phyloP scores from a whole-genome alignment of 2,329 filamentous ascomycete genomes.

The Sporothrix euskadiensis region DNA sequence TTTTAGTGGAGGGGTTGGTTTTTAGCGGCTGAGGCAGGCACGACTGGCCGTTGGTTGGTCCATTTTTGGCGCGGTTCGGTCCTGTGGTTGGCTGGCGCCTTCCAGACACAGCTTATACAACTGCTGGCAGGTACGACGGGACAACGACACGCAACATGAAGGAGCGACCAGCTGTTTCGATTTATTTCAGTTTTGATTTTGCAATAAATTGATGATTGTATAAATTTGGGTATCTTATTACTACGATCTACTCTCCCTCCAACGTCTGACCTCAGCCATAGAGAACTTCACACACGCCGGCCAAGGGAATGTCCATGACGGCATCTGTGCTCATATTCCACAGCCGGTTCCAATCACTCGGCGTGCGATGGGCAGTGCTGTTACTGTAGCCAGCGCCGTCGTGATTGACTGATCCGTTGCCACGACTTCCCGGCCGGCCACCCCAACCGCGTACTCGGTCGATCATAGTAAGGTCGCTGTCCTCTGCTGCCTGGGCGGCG shows the following conservation, averaged over 20 bases:
- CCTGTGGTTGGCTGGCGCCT: neutral
- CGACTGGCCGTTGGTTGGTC: conserved; percentile 1
- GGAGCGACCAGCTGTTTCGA: neutral
- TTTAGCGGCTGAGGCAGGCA: conserved; percentile 23
- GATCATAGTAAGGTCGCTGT: conserved; percentile 29
- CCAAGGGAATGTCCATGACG: conserved; percentile 93
- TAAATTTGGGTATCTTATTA: conserved; percentile 13
- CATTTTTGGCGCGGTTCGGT: neutral
- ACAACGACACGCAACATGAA: neutral
- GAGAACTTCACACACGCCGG: conserved; percentile 90
- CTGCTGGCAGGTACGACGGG: neutral
- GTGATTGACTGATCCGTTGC: neutral
- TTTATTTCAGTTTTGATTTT: neutral
- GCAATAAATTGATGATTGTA: neutral
- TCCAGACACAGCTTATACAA: neutral
- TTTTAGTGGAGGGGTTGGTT: conserved; percentile 30
- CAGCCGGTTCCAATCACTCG: conserved; percentile 71
- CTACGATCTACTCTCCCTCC: neutral
- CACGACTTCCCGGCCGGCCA: conserved; percentile 18
- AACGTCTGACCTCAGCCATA: conserved; percentile 59
- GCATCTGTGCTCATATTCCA: conserved; percentile 96
- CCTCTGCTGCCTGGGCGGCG: conserved; percentile 38
- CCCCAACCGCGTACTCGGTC: conserved; percentile 23
- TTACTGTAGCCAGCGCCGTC: neutral
- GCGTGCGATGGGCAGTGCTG: conserved; percentile 12